Percentiles rank a stretch among this genome's conserved stretches.
phyloP scores from a whole-genome alignment of 108 stramenopile genomes.

The Asterionellopsis glacialis region DNA sequence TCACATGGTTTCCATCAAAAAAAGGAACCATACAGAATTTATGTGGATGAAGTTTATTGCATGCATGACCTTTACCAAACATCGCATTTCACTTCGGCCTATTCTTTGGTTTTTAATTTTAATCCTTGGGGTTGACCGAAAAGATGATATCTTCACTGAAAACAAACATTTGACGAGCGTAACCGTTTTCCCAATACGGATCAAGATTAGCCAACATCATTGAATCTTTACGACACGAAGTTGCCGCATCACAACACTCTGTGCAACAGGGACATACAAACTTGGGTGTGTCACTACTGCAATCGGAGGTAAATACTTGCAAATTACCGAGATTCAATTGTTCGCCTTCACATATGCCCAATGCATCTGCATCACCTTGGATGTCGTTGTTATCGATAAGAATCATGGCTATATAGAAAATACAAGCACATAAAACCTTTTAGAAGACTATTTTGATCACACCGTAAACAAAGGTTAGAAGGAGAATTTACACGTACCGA shows the following conservation, averaged over 20 bases:
- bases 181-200: constrained; percentile 27
- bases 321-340: constrained; percentile 19
- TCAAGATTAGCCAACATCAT: constrained; percentile 7
- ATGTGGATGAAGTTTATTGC: too few species aligned
- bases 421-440: not conserved
- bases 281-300: constrained; percentile 5
- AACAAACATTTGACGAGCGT: constrained; percentile 22
- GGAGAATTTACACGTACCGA: not conserved
- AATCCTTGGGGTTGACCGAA: too few species aligned
- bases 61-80: too few species aligned
- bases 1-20: too few species aligned
- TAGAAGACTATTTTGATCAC: not conserved
- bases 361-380: constrained; percentile 5
- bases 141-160: constrained; percentile 6
- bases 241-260: not conserved
- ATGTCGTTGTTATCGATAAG: constrained; percentile 12
- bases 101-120: too few species aligned
- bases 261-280: constrained; percentile 15
- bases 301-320: constrained; percentile 17
- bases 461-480: not conserved
- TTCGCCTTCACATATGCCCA: not conserved
- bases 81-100: too few species aligned
- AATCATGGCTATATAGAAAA: not conserved
- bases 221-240: not conserved
- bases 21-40: too few species aligned